These are phyloP conservation scores for Candida silvatica DNA, from an alignment of 805 yeast species.

Conservation along the genomic window DNA sequence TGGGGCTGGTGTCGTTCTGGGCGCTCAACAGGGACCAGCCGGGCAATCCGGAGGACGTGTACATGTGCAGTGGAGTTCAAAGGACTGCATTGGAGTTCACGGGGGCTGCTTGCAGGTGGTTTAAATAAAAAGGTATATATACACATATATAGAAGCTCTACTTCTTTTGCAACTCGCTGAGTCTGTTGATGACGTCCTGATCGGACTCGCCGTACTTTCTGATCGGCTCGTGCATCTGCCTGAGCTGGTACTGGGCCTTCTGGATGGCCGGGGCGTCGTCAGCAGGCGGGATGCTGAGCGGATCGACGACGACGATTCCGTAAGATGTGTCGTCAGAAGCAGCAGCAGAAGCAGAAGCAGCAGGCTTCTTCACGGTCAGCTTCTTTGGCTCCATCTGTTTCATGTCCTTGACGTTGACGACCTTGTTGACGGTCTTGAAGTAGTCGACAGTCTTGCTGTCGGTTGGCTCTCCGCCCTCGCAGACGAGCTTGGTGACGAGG, in stretches of 20 bases:
- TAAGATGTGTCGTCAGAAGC: background rate
- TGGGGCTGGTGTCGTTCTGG: conserved; percentile 24
- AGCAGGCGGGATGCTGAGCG: conserved; percentile 4
- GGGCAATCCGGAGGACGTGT: too few species aligned
- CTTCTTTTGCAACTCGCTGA: conserved; percentile 5
- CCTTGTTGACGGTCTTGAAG: conserved; percentile 59
- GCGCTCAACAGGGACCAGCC: conserved; percentile 26
- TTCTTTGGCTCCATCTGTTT: conserved; percentile 6
- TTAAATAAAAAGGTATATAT: too few species aligned
- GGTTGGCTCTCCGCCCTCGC: conserved; percentile 19
- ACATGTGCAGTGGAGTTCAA: too few species aligned
- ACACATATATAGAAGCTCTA: conserved; percentile 1
- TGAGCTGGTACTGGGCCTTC: conserved; percentile 14
- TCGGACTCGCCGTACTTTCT: conserved; percentile 17
- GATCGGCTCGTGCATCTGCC: conserved; percentile 13
- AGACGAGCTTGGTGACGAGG: conserved; percentile 32
- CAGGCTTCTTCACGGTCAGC: conserved; percentile 1
- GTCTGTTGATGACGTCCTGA: conserved; percentile 14
- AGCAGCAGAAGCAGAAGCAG: background rate
- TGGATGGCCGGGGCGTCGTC: conserved; percentile 9
- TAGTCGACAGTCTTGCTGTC: conserved; percentile 52
- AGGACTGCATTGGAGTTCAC: too few species aligned
- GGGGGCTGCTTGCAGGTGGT: too few species aligned
- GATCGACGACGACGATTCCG: background rate
- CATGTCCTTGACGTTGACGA: conserved; percentile 16